Evolutionary conservation across 179 eudicot genomes (phyloP), one percentile per base, ranked within the genome.

Genomic region (Drosera spatulata): DNA sequence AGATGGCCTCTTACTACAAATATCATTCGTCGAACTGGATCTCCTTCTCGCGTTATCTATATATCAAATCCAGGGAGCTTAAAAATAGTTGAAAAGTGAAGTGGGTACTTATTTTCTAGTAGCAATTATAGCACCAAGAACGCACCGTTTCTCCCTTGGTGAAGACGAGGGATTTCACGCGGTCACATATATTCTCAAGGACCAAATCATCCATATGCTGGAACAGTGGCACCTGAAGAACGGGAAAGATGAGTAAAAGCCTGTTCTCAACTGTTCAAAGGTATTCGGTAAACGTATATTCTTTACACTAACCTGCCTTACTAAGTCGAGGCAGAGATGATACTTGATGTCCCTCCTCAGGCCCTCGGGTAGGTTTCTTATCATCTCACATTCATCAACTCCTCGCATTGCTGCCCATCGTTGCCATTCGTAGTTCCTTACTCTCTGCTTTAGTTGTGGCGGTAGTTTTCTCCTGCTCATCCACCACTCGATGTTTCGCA

Each of bases 321-420:
- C 99, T 64, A 94, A 83, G 71, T 94, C 99, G 15, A 94, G 73
- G 61, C 97, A 94, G 5, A 94, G 82, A 65, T 94, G 94, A 60
- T 94, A 90, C 74, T 94, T 94, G 64, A 94, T 94, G 61, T 94
- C 99, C 68, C 99, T 77, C 47, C 99, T 71, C 2, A 94, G 96
- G 22, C 99, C 95, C 68, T 94, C 99, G 3, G 99, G 99, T 42
- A 94, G 91, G 57, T 94, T 86, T 1, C 82, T 73, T 12, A 88
- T 82, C 97, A 90, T 94, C 74, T 94, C 96, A 68, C 85, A 90
- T 66, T 90, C 97, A 61, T 94, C 95, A 3, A 94, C 99, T 2
- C 99, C 99, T 2, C 99, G 86, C 97, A 85, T 94, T 1, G 99
- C 99, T 0, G 99, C 99, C 99, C 99, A 94, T 0, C 88, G 71